Base-by-base conservation (phyloP, 2,329 filamentous ascomycete genomes). In the Berkeleyomyces rouxiae region DNA sequence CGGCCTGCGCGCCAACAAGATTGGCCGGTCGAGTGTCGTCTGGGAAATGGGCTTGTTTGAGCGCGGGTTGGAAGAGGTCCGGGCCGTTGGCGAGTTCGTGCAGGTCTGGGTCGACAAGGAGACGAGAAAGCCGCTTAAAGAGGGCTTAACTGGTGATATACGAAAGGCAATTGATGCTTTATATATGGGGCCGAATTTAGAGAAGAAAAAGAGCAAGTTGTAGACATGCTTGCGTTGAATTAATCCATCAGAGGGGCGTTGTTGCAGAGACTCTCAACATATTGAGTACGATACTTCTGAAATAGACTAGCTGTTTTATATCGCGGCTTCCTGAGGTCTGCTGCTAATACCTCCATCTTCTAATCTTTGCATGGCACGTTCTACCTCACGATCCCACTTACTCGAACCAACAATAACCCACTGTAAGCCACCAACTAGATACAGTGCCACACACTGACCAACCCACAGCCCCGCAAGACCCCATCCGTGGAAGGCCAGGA, bases 11-110 rank as follows among this genome's bases (percentile, higher is more conserved):
- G 90, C 96, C 43, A 87, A 86, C 67, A 91, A 86, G 72, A 79
- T 97, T 6, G 90, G 91, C 3, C 87, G 83, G 67, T 90, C 88
- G 36, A 96, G 90, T 69, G 90, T 95, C 7, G 88, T 84, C 10
- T 97, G 96, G 70, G 92, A 97, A 71, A 82, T 95, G 64, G 93
- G 84, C 0, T 79, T 97, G 1, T 97, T 96, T 69, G 85, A 89
- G 70, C 79, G 82, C 65, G 88, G 86, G 0, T 75, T 84, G 2
- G 83, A 88, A 1, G 76, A 80, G 23, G 88, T 93, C 7, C 89
- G 87, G 70, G 89, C 90, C 9, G 90, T 96, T 0, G 90, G 90
- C 1, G 86, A 87, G 68, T 90, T 93, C 70, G 80, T 90, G 11
- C 91, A 96, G 71, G 89, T 96, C 9, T 95, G 92, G 74, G 87